phyloP scores from a whole-genome alignment of 768 basidiomycete species.

The Mrakia blollopis region DNA sequence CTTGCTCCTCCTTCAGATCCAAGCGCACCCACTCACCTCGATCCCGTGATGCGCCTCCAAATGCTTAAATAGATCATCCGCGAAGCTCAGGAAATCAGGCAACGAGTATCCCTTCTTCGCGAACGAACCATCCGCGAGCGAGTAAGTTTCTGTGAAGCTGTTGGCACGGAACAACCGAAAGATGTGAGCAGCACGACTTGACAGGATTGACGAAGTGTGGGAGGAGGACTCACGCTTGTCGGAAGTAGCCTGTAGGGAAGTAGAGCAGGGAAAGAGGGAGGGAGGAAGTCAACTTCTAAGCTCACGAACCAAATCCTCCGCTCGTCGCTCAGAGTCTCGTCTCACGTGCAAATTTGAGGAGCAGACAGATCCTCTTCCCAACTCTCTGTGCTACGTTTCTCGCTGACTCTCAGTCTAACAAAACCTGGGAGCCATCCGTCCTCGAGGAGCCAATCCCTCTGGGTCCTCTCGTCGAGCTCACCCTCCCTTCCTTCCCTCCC shows the following conservation, averaged over 20 bases:
- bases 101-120: constrained; percentile 9
- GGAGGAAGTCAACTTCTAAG: too few relatives aligned
- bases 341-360: too few relatives aligned
- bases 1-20: not conserved
- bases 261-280: not conserved
- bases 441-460: not conserved
- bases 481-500: not conserved
- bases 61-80: constrained; percentile 10
- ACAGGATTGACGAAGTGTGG: not conserved
- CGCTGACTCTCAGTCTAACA: too few relatives aligned
- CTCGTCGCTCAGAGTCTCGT: not conserved
- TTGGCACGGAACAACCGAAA: not conserved
- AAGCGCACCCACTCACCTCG: not conserved
- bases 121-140: constrained; percentile 26
- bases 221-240: constrained; percentile 12
- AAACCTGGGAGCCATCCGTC: not conserved
- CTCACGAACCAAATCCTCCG: too few relatives aligned
- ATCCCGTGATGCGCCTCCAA: constrained; percentile 24
- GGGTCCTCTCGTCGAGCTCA: not conserved
- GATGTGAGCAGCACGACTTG: too few relatives aligned
- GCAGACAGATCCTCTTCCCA: too few relatives aligned
- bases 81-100: not conserved
- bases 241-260: constrained; percentile 1
- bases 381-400: too few relatives aligned
- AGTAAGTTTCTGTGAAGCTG: constrained; percentile 22